These are phyloP conservation scores for Berberis thunbergii DNA, from an alignment of 164 flowering plant genomes.

Conservation along the genomic window DNA sequence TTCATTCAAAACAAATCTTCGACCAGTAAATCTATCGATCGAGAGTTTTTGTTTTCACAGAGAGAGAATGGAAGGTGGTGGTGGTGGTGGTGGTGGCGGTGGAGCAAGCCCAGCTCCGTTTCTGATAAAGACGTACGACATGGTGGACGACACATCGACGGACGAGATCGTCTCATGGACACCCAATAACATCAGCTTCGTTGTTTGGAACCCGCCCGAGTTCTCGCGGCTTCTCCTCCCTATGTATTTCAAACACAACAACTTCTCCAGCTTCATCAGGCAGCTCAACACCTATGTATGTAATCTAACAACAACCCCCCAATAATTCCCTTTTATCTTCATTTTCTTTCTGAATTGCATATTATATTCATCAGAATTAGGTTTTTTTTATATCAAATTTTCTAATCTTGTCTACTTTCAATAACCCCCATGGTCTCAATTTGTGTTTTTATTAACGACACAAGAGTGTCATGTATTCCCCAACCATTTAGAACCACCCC, in stretches of 20 bases:
- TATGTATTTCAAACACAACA: constrained; percentile 78
- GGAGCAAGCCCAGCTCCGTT: constrained; percentile 83
- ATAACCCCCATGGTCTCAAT: no score
- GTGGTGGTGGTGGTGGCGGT: constrained; percentile 35
- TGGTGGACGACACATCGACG: constrained; percentile 69
- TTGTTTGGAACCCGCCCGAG: constrained; percentile 83
- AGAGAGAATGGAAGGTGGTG: constrained; percentile 6
- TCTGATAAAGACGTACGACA: constrained; percentile 70
- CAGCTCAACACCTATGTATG: constrained; percentile 85
- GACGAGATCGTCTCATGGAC: constrained; percentile 85
- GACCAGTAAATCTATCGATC: no score
- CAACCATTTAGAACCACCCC: no score
- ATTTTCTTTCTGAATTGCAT: no score
- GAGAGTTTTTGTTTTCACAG: no score
- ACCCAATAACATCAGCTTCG: constrained; percentile 43
- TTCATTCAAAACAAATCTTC: no score
- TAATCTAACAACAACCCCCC: background rate
- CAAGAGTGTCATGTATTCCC: no score
- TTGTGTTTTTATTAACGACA: no score
- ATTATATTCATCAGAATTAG: no score
- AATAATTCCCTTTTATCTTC: no score
- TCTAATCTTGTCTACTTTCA: no score
- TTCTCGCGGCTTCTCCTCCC: constrained; percentile 64
- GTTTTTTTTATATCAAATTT: no score
- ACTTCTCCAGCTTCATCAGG: constrained; percentile 81